Conservation (phyloP, 257 asterid genomes). For the Jacaranda copaia region DNA sequence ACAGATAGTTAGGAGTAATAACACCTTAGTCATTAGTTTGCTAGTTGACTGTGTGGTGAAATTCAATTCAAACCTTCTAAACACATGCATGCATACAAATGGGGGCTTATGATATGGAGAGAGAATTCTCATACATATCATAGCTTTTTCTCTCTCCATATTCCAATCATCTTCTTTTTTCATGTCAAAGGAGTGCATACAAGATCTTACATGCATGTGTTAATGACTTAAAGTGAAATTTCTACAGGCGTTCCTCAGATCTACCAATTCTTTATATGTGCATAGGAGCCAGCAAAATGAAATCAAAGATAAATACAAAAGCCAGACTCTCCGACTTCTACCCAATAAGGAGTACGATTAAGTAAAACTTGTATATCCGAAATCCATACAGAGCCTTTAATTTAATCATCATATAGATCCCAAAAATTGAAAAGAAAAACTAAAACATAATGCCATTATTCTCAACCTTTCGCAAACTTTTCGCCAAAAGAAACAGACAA, state of each 20-base stretch:
- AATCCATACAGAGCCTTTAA: slow-evolving; percentile 9
- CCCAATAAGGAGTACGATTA: not conserved
- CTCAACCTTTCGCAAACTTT: slow-evolving; percentile 2
- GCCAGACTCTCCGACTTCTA: not conserved
- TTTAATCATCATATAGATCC: slow-evolving; percentile 16
- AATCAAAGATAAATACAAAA: not conserved
- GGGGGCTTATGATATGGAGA: too few species aligned
- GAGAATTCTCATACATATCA: too few species aligned
- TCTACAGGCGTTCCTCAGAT: not conserved
- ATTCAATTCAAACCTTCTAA: too few species aligned
- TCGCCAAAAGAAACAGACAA: not conserved
- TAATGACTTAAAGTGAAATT: too few species aligned
- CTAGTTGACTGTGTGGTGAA: not conserved
- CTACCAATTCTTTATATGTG: not conserved
- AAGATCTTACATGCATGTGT: too few species aligned
- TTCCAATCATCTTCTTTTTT: too few species aligned
- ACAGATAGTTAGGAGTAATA: not conserved
- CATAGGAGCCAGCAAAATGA: not conserved
- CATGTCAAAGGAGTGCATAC: too few species aligned
- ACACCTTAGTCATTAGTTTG: not conserved
- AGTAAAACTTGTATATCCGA: not conserved
- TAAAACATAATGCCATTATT: not conserved
- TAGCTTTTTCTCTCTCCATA: too few species aligned
- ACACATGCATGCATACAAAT: too few species aligned
- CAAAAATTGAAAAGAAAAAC: not conserved